These are phyloP conservation scores for Sugiyamaella neomexicana DNA, from an alignment of 1,139 yeast species.

Conservation along the genomic window DNA sequence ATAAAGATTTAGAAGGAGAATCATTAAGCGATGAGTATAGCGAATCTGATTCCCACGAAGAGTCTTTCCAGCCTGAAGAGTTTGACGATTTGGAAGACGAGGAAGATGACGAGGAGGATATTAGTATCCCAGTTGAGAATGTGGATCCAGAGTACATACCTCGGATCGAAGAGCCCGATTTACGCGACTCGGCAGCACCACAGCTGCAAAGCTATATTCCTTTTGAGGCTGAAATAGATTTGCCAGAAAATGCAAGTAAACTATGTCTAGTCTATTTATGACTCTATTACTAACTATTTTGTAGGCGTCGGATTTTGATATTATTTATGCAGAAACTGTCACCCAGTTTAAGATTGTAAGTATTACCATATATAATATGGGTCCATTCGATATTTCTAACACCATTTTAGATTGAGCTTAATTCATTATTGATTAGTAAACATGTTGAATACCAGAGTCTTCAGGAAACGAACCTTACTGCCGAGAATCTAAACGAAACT, in stretches of 20 bases:
- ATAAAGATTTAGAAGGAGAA: not conserved
- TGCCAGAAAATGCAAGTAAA: constrained; percentile 11
- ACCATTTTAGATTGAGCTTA: constrained; percentile 3
- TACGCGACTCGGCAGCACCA: not conserved
- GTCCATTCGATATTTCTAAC: not conserved
- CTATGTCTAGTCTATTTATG: not conserved
- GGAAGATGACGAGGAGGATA: constrained; percentile 3
- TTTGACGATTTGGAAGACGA: constrained; percentile 14
- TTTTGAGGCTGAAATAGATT: constrained; percentile 1
- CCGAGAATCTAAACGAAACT: constrained; percentile 24
- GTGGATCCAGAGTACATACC: constrained; percentile 7
- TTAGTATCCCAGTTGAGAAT: constrained; percentile 9
- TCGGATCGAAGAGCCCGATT: not conserved
- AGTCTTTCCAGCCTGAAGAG: constrained; percentile 1
- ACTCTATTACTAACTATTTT: not conserved
- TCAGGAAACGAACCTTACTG: constrained; percentile 15
- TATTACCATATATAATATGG: not conserved
- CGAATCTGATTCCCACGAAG: constrained; percentile 4
- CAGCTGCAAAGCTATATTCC: constrained; percentile 11
- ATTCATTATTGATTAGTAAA: not conserved
- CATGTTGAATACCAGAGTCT: not conserved
- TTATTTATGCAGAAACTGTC: constrained; percentile 25
- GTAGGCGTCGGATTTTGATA: constrained; percentile 21
- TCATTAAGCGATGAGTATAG: not conserved
- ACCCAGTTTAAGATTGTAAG: constrained; percentile 25